Percentiles rank a stretch among this genome's conserved stretches.
phyloP scores from a whole-genome alignment of 345 rosid species.

The Ailanthus altissimus region DNA sequence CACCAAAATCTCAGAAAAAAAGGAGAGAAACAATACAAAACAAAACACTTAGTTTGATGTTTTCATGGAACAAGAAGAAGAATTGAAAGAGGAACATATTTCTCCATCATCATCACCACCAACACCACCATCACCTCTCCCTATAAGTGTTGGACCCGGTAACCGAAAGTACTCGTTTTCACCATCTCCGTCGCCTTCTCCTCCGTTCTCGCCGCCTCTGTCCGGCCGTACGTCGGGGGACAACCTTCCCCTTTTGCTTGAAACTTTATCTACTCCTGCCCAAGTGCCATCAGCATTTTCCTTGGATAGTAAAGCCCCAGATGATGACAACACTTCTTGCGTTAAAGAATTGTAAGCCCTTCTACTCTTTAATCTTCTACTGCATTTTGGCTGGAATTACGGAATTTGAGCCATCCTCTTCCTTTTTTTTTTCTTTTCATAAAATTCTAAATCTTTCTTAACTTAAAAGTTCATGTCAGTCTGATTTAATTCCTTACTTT shows the following conservation, averaged over 20 bases:
- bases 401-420: too few relatives aligned
- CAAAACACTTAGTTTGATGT: neutral
- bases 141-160: slow-evolving; percentile 55
- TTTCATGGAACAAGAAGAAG: slow-evolving; percentile 21
- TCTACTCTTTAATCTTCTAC: neutral
- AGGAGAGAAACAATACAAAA: neutral
- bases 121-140: slow-evolving; percentile 65
- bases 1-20: neutral
- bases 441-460: neutral
- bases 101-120: slow-evolving; percentile 50
- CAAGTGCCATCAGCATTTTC: slow-evolving; percentile 41
- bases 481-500: neutral
- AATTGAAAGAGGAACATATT: slow-evolving; percentile 1
- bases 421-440: neutral
- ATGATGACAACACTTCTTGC: slow-evolving; percentile 31
- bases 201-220: slow-evolving; percentile 46
- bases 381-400: neutral
- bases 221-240: slow-evolving; percentile 37
- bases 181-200: slow-evolving; percentile 46
- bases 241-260: slow-evolving; percentile 41
- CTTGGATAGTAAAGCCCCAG: slow-evolving; percentile 27
- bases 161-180: slow-evolving; percentile 41
- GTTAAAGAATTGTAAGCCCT: slow-evolving; percentile 50
- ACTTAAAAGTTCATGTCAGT: neutral
- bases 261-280: slow-evolving; percentile 18